Base-by-base conservation (phyloP, 2,329 filamentous ascomycete species). In the Fusarium praegraminearum region DNA sequence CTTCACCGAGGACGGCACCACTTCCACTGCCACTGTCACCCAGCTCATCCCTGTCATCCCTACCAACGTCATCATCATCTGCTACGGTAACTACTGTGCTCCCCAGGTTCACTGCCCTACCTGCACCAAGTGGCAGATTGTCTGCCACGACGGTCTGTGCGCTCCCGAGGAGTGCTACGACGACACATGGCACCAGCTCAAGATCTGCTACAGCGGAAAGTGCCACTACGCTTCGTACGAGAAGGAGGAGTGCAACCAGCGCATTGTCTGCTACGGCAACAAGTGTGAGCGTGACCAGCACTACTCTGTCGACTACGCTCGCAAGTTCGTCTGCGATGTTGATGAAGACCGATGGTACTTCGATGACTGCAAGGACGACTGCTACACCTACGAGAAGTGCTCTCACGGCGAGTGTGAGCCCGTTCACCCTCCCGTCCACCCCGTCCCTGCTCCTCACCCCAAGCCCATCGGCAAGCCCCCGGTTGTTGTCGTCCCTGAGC, bases 61-160 rank as follows among this genome's bases (percentile, higher is more conserved):
- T 41, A 71, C 68, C 20, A 62, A 63, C 36, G 30, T 70, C 40
- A 66, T 71, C 62, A 73, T 77, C 52, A 65, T 77, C 68, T 75
- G 75, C 74, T 75, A 70, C 62, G 76, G 76, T 26, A 74, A 76
- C 64, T 78, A 64, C 63, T 78, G 76, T 60, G 63, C 65, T 49
- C 74, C 65, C 52, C 63, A 78, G 70, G 33, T 46, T 58, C 64
- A 76, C 69, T 79, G 77, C 76, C 67, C 70, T 43, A 62, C 57
- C 33, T 74, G 71, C 71, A 70, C 65, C 60, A 59, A 72, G 43
- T 75, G 53, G 51, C 73, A 75, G 52, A 32, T 81, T 20, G 74
- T 79, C 73, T 80, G 79, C 73, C 76, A 75, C 62, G 78, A 78
- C 28, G 77, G 75, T 24, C 49, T 71, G 70, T 81, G 80, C 72